Evolutionary conservation across 2,329 filamentous ascomycete genomes (phyloP), one percentile per base, ranked within the genome.

Genomic region (Diaporthe ilicicola): DNA sequence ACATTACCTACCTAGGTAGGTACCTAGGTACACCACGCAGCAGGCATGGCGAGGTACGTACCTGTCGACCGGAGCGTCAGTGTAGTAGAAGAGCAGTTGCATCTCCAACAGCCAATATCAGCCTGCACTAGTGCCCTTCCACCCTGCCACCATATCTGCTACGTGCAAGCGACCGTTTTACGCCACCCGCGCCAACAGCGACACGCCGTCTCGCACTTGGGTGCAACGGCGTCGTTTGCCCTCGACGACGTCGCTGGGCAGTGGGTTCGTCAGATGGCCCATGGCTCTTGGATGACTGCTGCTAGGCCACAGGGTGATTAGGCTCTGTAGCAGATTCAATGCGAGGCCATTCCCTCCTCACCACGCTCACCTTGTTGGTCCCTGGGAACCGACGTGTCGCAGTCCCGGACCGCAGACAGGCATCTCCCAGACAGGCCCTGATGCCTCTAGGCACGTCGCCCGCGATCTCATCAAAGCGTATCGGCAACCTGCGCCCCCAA

Each of bases 391-490:
- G 59, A 64, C 59, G 59, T 50, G 44, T 50, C 44, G 59, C n/a
- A 37, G 59, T 29, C 24, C 37, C 44, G 29, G 44, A 64, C 29
- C 59, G 59, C 59, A 64, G 29, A 32, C 59, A 64, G 59, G 59
- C 59, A 64, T 64, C 32, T 64, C 59, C 59, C 59, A 64, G 56
- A 22, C 59, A 34, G 59, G 42, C 59, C n/a, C 8, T 42, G 24
- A 44, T 13, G 55, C 24, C 55, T 19, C 59, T 48, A 42, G 29
- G 27, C 27, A 64, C 44, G 44, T 64, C 44, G 44, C 42, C 44
- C 42, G 42, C 59, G 44, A 64, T 64, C 59, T 64, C 59, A 62
- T 48, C 59, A 64, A 64, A 64, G 44, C 59, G 59, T 64, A 50
- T 50, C 59, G 44, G 59, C n/a, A 4, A 24, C 27, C 29, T 50